Evolutionary conservation across 768 basidiomycete genomes (phyloP), one percentile per base, ranked within the genome.

Genomic region (Russula sp.): DNA sequence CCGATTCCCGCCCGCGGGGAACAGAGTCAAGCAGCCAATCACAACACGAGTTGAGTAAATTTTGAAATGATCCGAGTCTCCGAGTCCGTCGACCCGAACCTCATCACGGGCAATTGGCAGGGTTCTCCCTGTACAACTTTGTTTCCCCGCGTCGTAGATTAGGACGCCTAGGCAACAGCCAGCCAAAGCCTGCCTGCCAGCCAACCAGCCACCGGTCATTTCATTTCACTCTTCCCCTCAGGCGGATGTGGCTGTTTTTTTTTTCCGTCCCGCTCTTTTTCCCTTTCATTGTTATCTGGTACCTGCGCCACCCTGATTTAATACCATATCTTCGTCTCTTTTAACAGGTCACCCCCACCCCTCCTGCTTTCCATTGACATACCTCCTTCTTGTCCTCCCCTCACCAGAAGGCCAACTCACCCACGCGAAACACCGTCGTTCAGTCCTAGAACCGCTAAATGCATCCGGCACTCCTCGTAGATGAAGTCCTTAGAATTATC

Each of bases 391-490:
- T 27, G 27, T 27, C 27, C 27, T 37, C 22, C 27, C 35, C 44
- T 20, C 16, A 27, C 40, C 31, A 57, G 27, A 32, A 20, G 4
- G 34, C 35, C 48, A 37, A 31, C 48, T 3, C 20, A 27, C 9
- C 22, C 34, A 27, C 52, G 18, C 31, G 20, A 14, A 39, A n/a
- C 37, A 14, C 39, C n/a, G 8, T 34, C 18, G 8, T 35, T 40
- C 48, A 7, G 20, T 57, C n/a, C 44, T 32, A 42, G 11, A n/a
- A 34, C 16, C 58, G 11, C 50, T n/a, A 52, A 32, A 68, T 68
- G 67, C 67, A 68, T 51, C 53, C 57, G 9, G 65, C 66, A 14
- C 67, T 68, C 47, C 67, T 66, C 39, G 10, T 68, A 67, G 67
- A 68, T 45, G 67, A 68, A 55, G 32, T 68, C 35, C 51, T 68